Base-by-base conservation (phyloP, 225 moss, liverwort and hornwort genomes). In the Lunularia cruciata region DNA sequence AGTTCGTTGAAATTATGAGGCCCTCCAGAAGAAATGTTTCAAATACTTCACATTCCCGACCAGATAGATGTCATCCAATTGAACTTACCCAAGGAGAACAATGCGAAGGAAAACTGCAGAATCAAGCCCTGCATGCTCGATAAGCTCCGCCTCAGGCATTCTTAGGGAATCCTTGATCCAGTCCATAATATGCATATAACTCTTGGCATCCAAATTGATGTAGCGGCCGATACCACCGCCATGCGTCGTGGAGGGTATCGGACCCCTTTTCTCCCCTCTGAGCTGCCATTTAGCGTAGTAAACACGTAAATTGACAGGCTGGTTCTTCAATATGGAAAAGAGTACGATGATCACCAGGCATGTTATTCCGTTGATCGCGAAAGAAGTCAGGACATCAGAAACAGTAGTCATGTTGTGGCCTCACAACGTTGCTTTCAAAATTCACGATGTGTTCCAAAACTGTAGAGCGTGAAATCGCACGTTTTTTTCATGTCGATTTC, bases 171-270 rank as follows among this genome's bases (percentile, higher is more conserved):
- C 77, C 80, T 80, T 86, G 63, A 91, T 83, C 94, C 91, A 95
- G 72, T 95, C 91, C 94, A 91, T 87, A 2, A 91, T 77, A 47
- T 95, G 94, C 37, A 83, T 74, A 36, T 95, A 95, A 60, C 86
- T 91, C 60, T 73, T 86, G 39, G 79, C 55, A 33, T 87, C 80
- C 65, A 90, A 57, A 67, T 95, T 95, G 40, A 95, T 77, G 72
- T 85, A 95, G 16, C 81, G 82, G 1, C 78, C 72, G 0, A 63
- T 68, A 10, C 65, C 68, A 59, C 38, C 75, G 49, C 63, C 67
- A 22, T 20, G 6, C 12, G 67, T 70, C 18, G 75, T 69, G 22
- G 63, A 56, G 59, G 59, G 73, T 18, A 60, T 65, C 13, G 84
- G 90, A 35, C 80, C 81, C 48, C 72, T 77, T 59, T 83, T 76